Percentiles rank a stretch among this genome's conserved stretches.
These are phyloP conservation scores for Aspergillus intermedius DNA, from an alignment of 2,329 filamentous ascomycete species.

Conservation along the genomic window DNA sequence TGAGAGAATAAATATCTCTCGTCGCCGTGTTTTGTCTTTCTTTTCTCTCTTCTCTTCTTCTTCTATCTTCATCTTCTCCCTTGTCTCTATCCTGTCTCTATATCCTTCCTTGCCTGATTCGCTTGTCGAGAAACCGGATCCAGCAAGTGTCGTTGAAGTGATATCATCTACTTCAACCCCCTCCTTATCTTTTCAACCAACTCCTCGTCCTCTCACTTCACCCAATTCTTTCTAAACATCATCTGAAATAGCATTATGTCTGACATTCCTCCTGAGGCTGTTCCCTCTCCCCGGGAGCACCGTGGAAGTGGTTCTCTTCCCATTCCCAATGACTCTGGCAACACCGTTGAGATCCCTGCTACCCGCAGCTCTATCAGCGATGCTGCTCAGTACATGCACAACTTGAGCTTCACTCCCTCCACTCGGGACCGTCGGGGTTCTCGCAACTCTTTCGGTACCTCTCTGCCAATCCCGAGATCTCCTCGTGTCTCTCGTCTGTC, in stretches of 20 bases:
- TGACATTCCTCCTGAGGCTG: slow-evolving; percentile 44
- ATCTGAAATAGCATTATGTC: slow-evolving; percentile 13
- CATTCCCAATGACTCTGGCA: slow-evolving; percentile 42
- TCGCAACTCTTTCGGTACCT: slow-evolving; percentile 68
- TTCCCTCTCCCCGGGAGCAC: slow-evolving; percentile 21
- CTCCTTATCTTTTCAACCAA: slow-evolving; percentile 7
- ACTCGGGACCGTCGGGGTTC: slow-evolving; percentile 62
- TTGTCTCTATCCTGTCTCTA: background rate
- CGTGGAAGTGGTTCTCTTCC: slow-evolving; percentile 26
- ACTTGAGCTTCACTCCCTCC: slow-evolving; percentile 60
- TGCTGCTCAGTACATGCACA: slow-evolving; percentile 65
- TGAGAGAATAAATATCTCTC: too few relatives aligned
- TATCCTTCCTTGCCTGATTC: background rate
- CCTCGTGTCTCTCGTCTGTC: slow-evolving; percentile 64
- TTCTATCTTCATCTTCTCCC: background rate
- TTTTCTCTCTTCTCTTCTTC: too few relatives aligned
- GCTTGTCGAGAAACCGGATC: background rate
- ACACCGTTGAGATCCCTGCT: slow-evolving; percentile 63
- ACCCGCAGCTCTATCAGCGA: slow-evolving; percentile 63
- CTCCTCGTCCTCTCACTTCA: slow-evolving; percentile 44
- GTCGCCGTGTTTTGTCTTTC: too few relatives aligned
- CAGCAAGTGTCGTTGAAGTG: slow-evolving; percentile 4
- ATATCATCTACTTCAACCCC: slow-evolving; percentile 11
- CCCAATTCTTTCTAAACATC: slow-evolving; percentile 53
- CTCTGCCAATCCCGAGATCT: slow-evolving; percentile 64